Evolutionary conservation across 805 yeast genomes (phyloP).

Genomic region (Jamesozyma spencerorum): DNA sequence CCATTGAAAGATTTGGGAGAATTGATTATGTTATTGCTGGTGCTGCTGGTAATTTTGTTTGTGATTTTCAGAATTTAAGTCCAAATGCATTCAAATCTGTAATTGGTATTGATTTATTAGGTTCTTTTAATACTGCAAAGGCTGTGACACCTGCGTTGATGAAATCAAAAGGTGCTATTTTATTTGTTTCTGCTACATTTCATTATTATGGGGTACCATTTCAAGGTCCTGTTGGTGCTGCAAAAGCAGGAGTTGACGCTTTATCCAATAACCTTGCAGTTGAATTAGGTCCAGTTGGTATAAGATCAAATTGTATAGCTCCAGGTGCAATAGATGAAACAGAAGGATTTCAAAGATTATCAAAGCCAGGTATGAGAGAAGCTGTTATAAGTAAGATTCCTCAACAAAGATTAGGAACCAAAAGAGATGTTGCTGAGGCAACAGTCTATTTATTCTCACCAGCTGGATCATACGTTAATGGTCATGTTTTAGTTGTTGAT

Average conservation of each 20-base stretch:
- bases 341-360: conserved; percentile 71
- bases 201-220: conserved; percentile 85
- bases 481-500: conserved; percentile 73
- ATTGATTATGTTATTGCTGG: conserved; percentile 89
- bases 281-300: conserved; percentile 84
- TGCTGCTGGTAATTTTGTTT: conserved; percentile 89
- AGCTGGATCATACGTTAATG: conserved; percentile 71
- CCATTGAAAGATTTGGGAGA: conserved; percentile 62
- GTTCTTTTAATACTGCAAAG: conserved; percentile 83
- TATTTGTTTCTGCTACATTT: conserved; percentile 82
- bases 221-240: conserved; percentile 88
- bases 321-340: conserved; percentile 88
- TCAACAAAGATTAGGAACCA: conserved; percentile 56
- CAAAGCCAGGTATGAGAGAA: conserved; percentile 32
- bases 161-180: conserved; percentile 56
- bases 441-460: conserved; percentile 78
- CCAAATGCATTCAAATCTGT: conserved; percentile 86
- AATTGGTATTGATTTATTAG: conserved; percentile 75
- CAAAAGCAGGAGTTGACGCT: conserved; percentile 93
- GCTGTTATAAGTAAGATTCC: conserved; percentile 40
- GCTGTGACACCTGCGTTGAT: conserved; percentile 62
- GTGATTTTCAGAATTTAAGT: conserved; percentile 69
- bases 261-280: conserved; percentile 75
- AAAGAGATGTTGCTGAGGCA: conserved; percentile 77
- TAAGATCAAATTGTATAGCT: conserved; percentile 75